phyloP scores from a whole-genome alignment of 345 rosid genomes.

The Moricandia moricandioides region DNA sequence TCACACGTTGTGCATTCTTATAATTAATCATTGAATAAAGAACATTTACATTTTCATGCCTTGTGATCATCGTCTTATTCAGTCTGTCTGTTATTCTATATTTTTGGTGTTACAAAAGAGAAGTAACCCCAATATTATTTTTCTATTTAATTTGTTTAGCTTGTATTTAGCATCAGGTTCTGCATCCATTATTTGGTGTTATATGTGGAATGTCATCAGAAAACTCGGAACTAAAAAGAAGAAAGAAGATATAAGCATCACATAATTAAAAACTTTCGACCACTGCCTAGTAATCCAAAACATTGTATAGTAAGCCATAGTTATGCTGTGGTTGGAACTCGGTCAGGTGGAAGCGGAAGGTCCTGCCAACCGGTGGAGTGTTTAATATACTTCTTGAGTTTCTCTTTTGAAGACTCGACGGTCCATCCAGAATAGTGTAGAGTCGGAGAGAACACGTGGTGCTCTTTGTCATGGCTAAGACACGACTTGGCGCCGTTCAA shows the following conservation, averaged over 20 bases:
- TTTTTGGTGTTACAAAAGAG: not conserved
- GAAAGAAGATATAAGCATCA: not conserved
- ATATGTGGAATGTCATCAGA: not conserved
- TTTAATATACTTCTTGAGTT: conserved; percentile 69
- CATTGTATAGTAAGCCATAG: not conserved
- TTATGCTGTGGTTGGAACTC: not conserved
- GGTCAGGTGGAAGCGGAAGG: conserved; percentile 55
- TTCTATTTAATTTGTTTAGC: not conserved
- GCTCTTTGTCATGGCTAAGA: conserved; percentile 39
- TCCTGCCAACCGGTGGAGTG: conserved; percentile 76
- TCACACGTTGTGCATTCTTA: not conserved
- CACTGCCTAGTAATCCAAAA: not conserved
- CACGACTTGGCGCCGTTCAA: conserved; percentile 62
- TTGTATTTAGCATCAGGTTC: not conserved
- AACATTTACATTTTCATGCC: not conserved
- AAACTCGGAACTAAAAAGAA: not conserved
- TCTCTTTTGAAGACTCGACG: conserved; percentile 56
- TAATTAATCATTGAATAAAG: not conserved
- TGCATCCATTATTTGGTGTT: not conserved
- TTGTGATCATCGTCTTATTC: not conserved
- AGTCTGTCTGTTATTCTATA: not conserved
- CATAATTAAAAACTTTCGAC: not conserved
- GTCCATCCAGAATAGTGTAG: conserved; percentile 77
- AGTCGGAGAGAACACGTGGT: conserved; percentile 58
- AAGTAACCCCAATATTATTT: not conserved